Evolutionary conservation across 768 basidiomycete species (phyloP).

Genomic region (Heimioporus sp.): DNA sequence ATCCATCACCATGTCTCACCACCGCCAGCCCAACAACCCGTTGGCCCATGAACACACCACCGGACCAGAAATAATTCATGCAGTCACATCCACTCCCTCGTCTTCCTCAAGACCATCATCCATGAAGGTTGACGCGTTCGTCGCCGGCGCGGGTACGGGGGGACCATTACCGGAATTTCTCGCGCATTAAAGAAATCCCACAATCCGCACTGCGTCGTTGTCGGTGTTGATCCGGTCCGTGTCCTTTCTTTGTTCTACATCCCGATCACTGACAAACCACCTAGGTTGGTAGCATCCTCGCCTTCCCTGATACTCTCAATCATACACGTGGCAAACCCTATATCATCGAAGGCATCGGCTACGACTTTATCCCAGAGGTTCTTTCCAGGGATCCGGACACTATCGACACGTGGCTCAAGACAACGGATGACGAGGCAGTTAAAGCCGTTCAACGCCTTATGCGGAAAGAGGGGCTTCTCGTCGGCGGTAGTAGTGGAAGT

Average conservation of each 20-base stretch:
- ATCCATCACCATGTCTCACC: neutral
- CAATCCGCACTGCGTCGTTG: conserved; percentile 67
- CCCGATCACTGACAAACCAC: neutral
- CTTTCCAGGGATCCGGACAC: conserved; percentile 59
- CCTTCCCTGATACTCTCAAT: conserved; percentile 66
- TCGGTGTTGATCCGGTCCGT: conserved; percentile 91
- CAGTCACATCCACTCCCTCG: conserved; percentile 64
- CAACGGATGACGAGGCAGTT: conserved; percentile 78
- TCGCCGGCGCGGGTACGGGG: conserved; percentile 92
- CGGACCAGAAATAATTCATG: conserved; percentile 88
- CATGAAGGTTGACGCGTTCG: conserved; percentile 73
- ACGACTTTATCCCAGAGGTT: conserved; percentile 89
- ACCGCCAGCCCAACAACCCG: conserved; percentile 70
- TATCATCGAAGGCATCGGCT: conserved; percentile 94
- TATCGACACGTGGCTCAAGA: conserved; percentile 86
- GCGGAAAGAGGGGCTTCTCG: conserved; percentile 81
- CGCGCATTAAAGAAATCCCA: conserved; percentile 76
- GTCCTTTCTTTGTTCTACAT: neutral
- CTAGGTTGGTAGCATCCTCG: conserved; percentile 89
- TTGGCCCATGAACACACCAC: conserved; percentile 89
- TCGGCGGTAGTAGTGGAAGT: conserved; percentile 93
- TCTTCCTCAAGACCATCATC: conserved; percentile 58
- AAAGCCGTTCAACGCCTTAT: conserved; percentile 72
- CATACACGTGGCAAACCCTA: conserved; percentile 51
- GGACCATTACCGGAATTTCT: conserved; percentile 92